Conservation (phyloP, 2,329 filamentous ascomycete species). For the Curvularia spicifera region DNA sequence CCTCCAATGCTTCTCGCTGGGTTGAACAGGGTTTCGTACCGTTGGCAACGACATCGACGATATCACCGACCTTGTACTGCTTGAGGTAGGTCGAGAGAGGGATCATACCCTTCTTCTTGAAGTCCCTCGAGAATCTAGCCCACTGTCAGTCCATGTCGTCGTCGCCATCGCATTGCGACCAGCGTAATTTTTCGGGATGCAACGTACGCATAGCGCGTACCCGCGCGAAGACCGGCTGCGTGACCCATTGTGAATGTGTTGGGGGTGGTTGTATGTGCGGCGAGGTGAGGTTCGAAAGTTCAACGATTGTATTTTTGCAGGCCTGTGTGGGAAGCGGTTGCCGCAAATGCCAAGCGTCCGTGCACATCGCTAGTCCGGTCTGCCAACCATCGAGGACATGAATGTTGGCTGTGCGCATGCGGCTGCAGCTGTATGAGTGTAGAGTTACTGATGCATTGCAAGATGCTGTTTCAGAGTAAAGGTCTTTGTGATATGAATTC, state of each 20-base stretch:
- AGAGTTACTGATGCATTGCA: background rate
- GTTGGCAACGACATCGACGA: conserved; percentile 98
- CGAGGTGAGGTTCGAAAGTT: conserved; percentile 12
- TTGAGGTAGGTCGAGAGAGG: conserved; percentile 91
- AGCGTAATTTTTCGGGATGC: conserved; percentile 4
- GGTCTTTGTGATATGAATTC: background rate
- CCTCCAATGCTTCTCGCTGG: conserved; percentile 19
- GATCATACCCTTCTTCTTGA: conserved; percentile 96
- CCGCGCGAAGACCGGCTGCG: conserved; percentile 55
- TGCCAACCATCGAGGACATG: background rate
- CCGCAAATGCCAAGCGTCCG: conserved; percentile 4
- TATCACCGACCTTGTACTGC: conserved; percentile 96
- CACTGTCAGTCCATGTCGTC: conserved; percentile 27
- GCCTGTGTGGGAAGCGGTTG: conserved; percentile 5
- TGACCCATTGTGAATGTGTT: conserved; percentile 59
- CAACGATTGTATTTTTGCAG: conserved; percentile 7
- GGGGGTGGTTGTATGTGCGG: conserved; percentile 31
- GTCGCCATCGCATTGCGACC: conserved; percentile 14
- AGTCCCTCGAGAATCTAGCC: conserved; percentile 77
- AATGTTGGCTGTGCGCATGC: background rate
- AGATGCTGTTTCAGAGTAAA: background rate
- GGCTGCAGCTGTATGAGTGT: background rate
- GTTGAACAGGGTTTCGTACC: conserved; percentile 68
- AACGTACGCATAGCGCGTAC: conserved; percentile 52
- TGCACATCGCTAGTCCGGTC: background rate